These are phyloP conservation scores for Graphiopsis chlorocephala DNA, from an alignment of 2,329 filamentous ascomycete species.

Conservation along the genomic window DNA sequence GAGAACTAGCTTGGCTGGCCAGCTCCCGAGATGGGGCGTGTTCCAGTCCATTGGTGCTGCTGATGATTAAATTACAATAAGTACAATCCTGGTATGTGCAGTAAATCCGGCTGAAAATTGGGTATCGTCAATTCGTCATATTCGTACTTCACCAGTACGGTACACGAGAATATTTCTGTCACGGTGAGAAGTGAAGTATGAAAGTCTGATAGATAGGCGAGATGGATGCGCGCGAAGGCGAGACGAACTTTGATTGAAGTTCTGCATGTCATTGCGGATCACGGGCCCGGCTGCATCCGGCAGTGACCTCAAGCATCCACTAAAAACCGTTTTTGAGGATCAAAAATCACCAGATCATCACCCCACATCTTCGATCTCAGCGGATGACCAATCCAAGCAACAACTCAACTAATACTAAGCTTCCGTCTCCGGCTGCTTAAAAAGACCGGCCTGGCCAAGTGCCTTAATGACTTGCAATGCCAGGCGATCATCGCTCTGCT, in stretches of 20 bases:
- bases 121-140: not conserved
- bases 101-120: not conserved
- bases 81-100: not conserved
- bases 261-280: conserved; percentile 13
- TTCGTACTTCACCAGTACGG: not conserved
- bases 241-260: conserved; percentile 9
- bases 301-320: conserved; percentile 14
- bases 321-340: not conserved
- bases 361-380: conserved; percentile 16
- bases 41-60: conserved; percentile 27
- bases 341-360: conserved; percentile 6
- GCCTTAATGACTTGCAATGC: conserved; percentile 47
- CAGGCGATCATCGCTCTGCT: conserved; percentile 41
- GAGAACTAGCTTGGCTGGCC: conserved; percentile 30
- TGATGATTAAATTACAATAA: not conserved
- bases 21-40: conserved; percentile 28
- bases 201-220: not conserved
- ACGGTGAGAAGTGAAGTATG: not conserved
- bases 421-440: conserved; percentile 24
- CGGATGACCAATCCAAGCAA: conserved; percentile 11
- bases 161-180: not conserved
- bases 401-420: not conserved
- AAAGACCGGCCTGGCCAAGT: conserved; percentile 43
- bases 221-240: conserved; percentile 7
- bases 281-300: conserved; percentile 4